Base-by-base conservation (phyloP, 257 asterid species). In the Paraleonurus japonicus region DNA sequence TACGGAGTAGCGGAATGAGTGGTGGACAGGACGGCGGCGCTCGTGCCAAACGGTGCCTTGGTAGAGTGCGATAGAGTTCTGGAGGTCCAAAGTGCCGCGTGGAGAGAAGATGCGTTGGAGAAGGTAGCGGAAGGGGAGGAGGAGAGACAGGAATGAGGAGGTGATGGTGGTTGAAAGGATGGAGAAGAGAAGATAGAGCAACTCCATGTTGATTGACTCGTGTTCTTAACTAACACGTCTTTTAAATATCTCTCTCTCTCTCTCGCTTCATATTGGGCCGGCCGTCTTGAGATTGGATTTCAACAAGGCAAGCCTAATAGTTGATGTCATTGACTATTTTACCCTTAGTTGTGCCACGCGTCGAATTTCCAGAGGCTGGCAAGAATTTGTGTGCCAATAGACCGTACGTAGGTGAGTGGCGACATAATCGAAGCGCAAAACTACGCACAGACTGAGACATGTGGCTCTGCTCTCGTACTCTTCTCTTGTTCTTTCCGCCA, bases 21-120 rank as follows among this genome's bases (percentile, higher is more conserved):
- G 97, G 82, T 81, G 95, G 61, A 89, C 89, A 1, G 99, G 99
- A 54, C 84, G 89, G 61, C 92, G 96, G 65, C 99, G 95, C 85
- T 89, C 89, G 83, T 94, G 99, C 89, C 90, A 94, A 67, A 94
- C 98, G 22, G 86, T 85, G 66, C 98, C 99, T 77, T 91, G 75
- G 76, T 94, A 94, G 41, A 87, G 81, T 2, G 79, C 45, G 32
- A 86, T 73, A 10, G 80, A 35, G 57, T 43, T 69, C 17, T 19
- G 70, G 41, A 28, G 10, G n/a, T 27, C 57, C 2, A 28, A 63
- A 45, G 73, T 19, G 57, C 74, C 59, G 48, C 67, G 65, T 5
- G 61, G 45, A 69, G 73, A 3, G 67, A 54, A 53, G 66, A 75
- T 13, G 27, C 82, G 84, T 78, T 85, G 86, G 86, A 82, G 48